A percentile compares a stretch with the other conserved stretches of the same genome.
Conservation (phyloP, 306 rosid genomes). For the Gastrolobium villosum region DNA sequence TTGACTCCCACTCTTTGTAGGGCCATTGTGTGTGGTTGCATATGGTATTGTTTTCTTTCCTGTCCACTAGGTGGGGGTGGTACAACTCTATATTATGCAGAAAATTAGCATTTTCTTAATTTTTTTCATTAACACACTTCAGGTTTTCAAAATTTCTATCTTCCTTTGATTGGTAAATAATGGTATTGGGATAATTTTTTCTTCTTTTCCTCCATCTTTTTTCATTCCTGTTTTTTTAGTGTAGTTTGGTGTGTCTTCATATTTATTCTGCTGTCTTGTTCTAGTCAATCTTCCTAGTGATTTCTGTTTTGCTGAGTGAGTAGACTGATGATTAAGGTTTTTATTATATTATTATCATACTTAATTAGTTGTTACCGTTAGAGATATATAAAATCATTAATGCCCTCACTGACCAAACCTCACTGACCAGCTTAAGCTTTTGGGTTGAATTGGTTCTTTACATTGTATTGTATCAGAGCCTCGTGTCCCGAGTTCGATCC, state of each 20-base stretch:
- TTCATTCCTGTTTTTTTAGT: constrained; percentile 31
- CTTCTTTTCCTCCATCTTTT: constrained; percentile 12
- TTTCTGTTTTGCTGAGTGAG: constrained; percentile 17
- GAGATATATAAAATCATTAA: too few species aligned
- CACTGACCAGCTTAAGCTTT: too few species aligned
- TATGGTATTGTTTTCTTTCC: constrained; percentile 54
- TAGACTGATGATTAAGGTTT: constrained; percentile 9
- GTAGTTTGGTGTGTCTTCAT: constrained; percentile 25
- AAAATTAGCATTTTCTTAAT: constrained; percentile 45
- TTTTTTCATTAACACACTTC: constrained; percentile 37
- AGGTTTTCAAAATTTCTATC: constrained; percentile 18
- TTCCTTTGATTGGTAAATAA: background rate
- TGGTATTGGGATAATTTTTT: constrained; percentile 6
- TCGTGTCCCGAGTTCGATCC: too few species aligned
- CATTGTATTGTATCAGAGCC: too few species aligned
- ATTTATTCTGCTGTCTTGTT: constrained; percentile 40
- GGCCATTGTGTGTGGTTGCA: constrained; percentile 69
- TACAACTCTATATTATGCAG: constrained; percentile 48
- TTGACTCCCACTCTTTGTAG: constrained; percentile 67
- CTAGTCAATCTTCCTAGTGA: constrained; percentile 28
- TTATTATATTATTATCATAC: background rate
- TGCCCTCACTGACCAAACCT: too few species aligned
- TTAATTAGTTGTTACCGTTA: constrained; percentile 3
- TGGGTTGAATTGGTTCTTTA: too few species aligned
- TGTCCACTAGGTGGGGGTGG: constrained; percentile 61